These are phyloP conservation scores for Colletotrichum simmondsii DNA, from an alignment of 2,329 filamentous ascomycete species.

Conservation along the genomic window DNA sequence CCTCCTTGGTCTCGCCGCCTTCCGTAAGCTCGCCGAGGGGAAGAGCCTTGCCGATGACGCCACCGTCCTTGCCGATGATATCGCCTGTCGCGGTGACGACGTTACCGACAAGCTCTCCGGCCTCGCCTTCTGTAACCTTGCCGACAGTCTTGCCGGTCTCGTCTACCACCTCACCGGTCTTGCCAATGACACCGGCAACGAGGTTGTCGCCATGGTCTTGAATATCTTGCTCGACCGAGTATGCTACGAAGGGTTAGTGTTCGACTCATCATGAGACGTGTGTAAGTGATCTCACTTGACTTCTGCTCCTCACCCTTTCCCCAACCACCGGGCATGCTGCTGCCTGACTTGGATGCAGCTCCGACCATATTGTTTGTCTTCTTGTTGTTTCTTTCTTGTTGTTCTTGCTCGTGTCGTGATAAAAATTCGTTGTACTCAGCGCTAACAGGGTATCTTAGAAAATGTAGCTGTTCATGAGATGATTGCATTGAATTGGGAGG, in stretches of 20 bases:
- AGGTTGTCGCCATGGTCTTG: constrained; percentile 46
- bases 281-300: constrained; percentile 41
- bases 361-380: constrained; percentile 19
- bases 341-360: constrained; percentile 32
- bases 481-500: constrained; percentile 28
- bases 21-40: constrained; percentile 51
- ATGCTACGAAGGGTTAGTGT: constrained; percentile 5
- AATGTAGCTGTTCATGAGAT: constrained; percentile 23
- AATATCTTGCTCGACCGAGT: constrained; percentile 31
- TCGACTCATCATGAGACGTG: fast-evolving
- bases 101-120: constrained; percentile 53
- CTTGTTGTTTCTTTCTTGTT: background rate
- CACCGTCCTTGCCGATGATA: constrained; percentile 48
- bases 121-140: constrained; percentile 52
- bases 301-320: constrained; percentile 44
- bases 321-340: constrained; percentile 41
- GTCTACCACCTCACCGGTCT: constrained; percentile 57
- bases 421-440: constrained; percentile 13
- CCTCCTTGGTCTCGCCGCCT: constrained; percentile 47
- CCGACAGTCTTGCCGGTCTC: constrained; percentile 55
- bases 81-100: constrained; percentile 49
- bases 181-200: constrained; percentile 54
- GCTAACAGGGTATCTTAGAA: constrained; percentile 23
- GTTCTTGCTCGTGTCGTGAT: constrained; percentile 34
- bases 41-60: constrained; percentile 53